These are phyloP conservation scores for Kwoniella sp. DNA, from an alignment of 768 basidiomycete genomes.

Conservation along the genomic window DNA sequence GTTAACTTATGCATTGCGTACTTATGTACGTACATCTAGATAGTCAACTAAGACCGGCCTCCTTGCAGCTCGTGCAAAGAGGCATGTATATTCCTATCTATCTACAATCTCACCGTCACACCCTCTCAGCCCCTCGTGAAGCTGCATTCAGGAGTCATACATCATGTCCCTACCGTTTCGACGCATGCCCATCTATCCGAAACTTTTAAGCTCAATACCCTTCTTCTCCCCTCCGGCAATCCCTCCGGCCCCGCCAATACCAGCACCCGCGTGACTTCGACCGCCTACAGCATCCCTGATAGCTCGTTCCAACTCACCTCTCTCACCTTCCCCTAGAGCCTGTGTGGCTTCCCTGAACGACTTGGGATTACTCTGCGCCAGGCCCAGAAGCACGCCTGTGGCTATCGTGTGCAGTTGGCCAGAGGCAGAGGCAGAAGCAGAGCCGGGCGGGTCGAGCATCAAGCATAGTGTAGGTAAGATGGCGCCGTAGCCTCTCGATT, in stretches of 20 bases:
- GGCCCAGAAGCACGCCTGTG: conserved; percentile 68
- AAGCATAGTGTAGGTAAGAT: conserved; percentile 75
- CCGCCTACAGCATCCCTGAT: conserved; percentile 69
- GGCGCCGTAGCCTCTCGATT: conserved; percentile 68
- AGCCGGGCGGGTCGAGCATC: conserved; percentile 64
- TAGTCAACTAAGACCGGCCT: no score
- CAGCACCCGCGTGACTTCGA: conserved; percentile 3
- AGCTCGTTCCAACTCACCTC: conserved; percentile 72
- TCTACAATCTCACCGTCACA: no score
- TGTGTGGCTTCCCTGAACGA: conserved; percentile 84
- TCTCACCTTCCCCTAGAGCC: conserved; percentile 64
- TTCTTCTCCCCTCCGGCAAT: conserved; percentile 33
- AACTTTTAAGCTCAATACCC: conserved; percentile 48
- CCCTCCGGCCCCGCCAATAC: not conserved
- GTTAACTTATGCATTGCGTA: no score
- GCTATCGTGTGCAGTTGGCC: conserved; percentile 63
- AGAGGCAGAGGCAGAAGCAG: conserved; percentile 43
- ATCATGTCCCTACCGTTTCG: no score
- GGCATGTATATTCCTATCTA: no score
- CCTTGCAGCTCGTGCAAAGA: no score
- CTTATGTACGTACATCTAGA: no score
- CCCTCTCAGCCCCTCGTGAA: no score
- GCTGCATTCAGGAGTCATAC: no score
- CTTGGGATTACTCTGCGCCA: conserved; percentile 70
- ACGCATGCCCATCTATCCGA: conserved; percentile 29